Base-by-base conservation (phyloP, 2,329 filamentous ascomycete species). In the Fusarium pilosicola region DNA sequence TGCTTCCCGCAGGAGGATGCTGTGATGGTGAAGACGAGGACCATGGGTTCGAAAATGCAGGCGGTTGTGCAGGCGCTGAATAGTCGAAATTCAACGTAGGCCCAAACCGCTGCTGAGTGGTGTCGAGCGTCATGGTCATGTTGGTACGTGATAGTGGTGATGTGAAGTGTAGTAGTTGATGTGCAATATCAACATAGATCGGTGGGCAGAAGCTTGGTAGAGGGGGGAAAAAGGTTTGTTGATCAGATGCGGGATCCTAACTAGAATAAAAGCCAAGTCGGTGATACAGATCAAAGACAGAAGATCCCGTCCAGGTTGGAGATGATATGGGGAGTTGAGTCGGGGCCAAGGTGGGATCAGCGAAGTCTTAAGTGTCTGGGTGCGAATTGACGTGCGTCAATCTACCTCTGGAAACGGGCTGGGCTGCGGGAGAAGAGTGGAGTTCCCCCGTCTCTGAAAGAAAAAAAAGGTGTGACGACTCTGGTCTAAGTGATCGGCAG, bases 111-210 rank as follows among this genome's bases (percentile, higher is more conserved):
- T 91, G 94, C 85, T 96, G 94, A 83, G 95, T 93, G 80, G 91
- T 91, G 86, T 97, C 94, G 87, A 97, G 90, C 84, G 95, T 94
- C 94, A 97, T 97, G 86, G 94, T 96, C 95, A 97, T 97, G 83
- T 84, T 90, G 85, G 76, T 62, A 68, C 68, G 52, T 63, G 48
- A 62, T 64, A 58, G 62, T 52, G 69, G 64, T 68, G 63, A 67
- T 74, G 69, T 70, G 39, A 45, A 68, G 62, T 67, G 65, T 38
- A 64, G 64, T 45, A 39, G 68, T 48, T 71, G 65, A 65, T 75
- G 55, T 68, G 61, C 60, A 62, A 65, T 76, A 71, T 78, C 65
- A 77, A 71, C 71, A 75, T 78, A 73, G 65, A 67, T 73, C 44
- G 66, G 62, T 78, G 68, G 71, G 60, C 48, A 62, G 66, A 74